These are phyloP conservation scores for Termitomyces sp. DNA, from an alignment of 768 basidiomycete species.

Conservation along the genomic window DNA sequence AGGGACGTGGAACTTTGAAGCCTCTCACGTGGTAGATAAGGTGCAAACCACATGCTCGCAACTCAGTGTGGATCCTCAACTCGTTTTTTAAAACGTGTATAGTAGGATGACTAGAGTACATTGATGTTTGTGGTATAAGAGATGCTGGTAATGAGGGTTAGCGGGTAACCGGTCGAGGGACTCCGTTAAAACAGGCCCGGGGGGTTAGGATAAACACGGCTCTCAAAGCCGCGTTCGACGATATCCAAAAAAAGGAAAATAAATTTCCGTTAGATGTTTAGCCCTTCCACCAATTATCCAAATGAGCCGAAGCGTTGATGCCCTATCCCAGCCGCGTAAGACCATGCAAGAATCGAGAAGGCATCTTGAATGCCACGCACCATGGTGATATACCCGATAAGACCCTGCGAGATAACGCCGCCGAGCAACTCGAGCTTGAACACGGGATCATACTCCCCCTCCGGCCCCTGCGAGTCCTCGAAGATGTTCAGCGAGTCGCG, in stretches of 20 bases:
- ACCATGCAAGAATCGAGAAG: neutral
- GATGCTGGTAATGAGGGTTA: no score
- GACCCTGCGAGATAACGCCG: constrained; percentile 43
- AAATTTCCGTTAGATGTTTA: constrained; percentile 7
- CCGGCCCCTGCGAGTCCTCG: constrained; percentile 41
- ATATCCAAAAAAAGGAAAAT: neutral
- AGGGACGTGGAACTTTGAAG: no score
- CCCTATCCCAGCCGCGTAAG: constrained; percentile 10
- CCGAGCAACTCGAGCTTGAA: constrained; percentile 47
- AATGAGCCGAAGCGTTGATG: constrained; percentile 32
- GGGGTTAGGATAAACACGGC: no score
- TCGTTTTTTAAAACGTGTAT: no score
- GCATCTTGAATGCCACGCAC: constrained; percentile 17
- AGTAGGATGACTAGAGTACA: no score
- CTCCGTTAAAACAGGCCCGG: no score
- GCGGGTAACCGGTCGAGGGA: no score
- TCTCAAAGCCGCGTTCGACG: neutral
- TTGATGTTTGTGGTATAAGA: no score
- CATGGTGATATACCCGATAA: constrained; percentile 54
- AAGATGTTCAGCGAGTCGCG: constrained; percentile 51
- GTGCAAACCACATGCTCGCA: no score
- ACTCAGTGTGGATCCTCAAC: no score
- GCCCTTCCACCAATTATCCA: constrained; percentile 32
- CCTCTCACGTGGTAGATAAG: no score
- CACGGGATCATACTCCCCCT: constrained; percentile 46